Conservation (phyloP, 2,329 filamentous ascomycete species). For the Clarireedia homoeocarpa region DNA sequence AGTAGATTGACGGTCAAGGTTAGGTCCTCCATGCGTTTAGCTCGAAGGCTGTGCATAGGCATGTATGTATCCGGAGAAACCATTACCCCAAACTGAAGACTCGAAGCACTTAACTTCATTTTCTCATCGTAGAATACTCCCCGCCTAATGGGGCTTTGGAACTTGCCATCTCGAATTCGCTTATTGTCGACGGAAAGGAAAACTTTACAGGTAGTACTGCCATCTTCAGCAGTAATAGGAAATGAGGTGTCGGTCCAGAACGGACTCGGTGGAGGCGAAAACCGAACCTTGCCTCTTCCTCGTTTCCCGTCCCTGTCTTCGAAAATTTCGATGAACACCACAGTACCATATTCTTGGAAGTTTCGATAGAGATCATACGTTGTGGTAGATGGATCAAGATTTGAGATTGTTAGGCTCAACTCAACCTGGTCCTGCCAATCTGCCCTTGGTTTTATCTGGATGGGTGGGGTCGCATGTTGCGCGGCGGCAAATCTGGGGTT, state of each 20-base stretch:
- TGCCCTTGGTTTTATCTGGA: neutral
- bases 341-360: slow-evolving; percentile 13
- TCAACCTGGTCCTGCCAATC: neutral
- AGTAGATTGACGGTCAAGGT: slow-evolving; percentile 35
- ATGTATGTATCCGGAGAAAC: slow-evolving; percentile 47
- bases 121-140: slow-evolving; percentile 26
- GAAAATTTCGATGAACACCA: slow-evolving; percentile 49
- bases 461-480: neutral
- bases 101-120: slow-evolving; percentile 35
- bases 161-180: neutral
- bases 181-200: neutral
- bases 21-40: slow-evolving; percentile 17
- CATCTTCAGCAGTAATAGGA: neutral
- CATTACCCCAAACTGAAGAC: slow-evolving; percentile 57
- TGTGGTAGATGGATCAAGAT: neutral
- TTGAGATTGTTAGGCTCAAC: neutral
- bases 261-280: slow-evolving; percentile 46
- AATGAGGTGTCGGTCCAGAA: slow-evolving; percentile 39
- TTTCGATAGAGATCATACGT: neutral
- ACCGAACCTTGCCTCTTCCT: slow-evolving; percentile 41
- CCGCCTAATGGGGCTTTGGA: slow-evolving; percentile 21
- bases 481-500: neutral
- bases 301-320: slow-evolving; percentile 34
- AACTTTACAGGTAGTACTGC: neutral
- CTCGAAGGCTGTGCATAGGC: slow-evolving; percentile 19